Evolutionary conservation across 2,329 filamentous ascomycete genomes (phyloP).

Genomic region (Hypomyces rosellus): DNA sequence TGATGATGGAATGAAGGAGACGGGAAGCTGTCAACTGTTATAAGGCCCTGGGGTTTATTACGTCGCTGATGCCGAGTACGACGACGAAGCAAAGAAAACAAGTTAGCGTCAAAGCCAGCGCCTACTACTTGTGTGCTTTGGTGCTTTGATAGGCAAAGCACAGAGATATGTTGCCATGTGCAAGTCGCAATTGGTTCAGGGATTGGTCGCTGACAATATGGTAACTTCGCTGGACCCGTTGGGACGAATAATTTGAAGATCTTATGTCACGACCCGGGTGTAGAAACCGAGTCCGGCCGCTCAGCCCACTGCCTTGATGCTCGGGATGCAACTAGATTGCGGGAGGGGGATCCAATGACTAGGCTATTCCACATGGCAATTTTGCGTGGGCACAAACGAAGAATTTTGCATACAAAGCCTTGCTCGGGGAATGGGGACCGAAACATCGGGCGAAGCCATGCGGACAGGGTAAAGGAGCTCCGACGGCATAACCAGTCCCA

Average conservation of each 20-base stretch:
- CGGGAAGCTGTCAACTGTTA: not conserved
- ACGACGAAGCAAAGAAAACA: not conserved
- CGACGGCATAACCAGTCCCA: not conserved
- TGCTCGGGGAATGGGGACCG: not conserved
- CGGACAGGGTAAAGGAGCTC: not conserved
- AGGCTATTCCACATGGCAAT: not conserved
- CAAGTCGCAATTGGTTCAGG: not conserved
- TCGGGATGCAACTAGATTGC: slow-evolving; percentile 13
- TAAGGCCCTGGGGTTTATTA: not conserved
- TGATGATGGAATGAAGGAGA: not conserved
- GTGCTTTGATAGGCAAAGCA: not conserved
- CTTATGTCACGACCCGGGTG: slow-evolving; percentile 52
- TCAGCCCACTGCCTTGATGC: slow-evolving; percentile 12
- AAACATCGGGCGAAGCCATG: not conserved
- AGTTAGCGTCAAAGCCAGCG: not conserved
- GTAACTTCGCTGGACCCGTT: slow-evolving; percentile 37
- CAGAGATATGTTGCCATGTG: not conserved
- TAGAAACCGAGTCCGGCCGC: slow-evolving; percentile 39
- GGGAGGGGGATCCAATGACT: not conserved
- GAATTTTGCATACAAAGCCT: not conserved
- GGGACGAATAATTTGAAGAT: slow-evolving; percentile 53
- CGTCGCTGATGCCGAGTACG: not conserved
- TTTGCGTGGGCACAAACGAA: not conserved
- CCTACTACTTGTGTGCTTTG: not conserved
- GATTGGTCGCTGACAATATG: slow-evolving; percentile 9